These are phyloP conservation scores for Pulveroboletus sp. DNA, from an alignment of 768 basidiomycete genomes.

Conservation along the genomic window DNA sequence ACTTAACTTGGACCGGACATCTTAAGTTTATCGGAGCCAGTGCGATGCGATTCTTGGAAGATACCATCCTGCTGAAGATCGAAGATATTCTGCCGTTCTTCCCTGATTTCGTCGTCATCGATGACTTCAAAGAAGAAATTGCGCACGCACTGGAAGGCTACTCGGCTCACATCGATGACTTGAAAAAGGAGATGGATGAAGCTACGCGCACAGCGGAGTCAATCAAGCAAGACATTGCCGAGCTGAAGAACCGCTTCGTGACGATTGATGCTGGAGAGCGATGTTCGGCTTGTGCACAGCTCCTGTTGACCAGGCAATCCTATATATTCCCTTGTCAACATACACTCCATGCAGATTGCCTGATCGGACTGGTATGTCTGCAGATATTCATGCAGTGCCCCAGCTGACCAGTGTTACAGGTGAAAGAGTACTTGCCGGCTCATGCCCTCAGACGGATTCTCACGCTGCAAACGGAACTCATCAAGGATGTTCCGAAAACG, in stretches of 20 bases:
- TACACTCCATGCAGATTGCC: conserved; percentile 95
- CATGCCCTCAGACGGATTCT: conserved; percentile 81
- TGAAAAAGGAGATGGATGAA: conserved; percentile 95
- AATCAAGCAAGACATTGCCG: conserved; percentile 87
- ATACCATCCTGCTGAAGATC: conserved; percentile 92
- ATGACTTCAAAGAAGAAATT: conserved; percentile 99
- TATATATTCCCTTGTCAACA: conserved; percentile 99
- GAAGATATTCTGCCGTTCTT: conserved; percentile 99
- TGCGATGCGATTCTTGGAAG: conserved; percentile 95
- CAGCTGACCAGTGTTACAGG: conserved; percentile 43
- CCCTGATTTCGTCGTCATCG: conserved; percentile 98
- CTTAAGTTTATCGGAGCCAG: conserved; percentile 38
- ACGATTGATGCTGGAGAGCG: conserved; percentile 85
- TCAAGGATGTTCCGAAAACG: conserved; percentile 46
- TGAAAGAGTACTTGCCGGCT: conserved; percentile 86
- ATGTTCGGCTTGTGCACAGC: conserved; percentile 75
- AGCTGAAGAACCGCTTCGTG: conserved; percentile 84
- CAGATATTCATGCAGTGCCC: not conserved
- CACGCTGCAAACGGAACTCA: conserved; percentile 77
- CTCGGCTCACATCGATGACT: conserved; percentile 80
- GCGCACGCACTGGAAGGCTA: conserved; percentile 94
- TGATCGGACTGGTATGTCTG: conserved; percentile 81
- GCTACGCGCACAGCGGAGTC: conserved; percentile 88
- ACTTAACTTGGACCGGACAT: not conserved
- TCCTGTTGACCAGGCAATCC: conserved; percentile 85